Percentiles rank a stretch among this genome's conserved stretches.
Conservation (phyloP, 192 early-diverging fungal genomes). For the Podochytrium sp. region DNA sequence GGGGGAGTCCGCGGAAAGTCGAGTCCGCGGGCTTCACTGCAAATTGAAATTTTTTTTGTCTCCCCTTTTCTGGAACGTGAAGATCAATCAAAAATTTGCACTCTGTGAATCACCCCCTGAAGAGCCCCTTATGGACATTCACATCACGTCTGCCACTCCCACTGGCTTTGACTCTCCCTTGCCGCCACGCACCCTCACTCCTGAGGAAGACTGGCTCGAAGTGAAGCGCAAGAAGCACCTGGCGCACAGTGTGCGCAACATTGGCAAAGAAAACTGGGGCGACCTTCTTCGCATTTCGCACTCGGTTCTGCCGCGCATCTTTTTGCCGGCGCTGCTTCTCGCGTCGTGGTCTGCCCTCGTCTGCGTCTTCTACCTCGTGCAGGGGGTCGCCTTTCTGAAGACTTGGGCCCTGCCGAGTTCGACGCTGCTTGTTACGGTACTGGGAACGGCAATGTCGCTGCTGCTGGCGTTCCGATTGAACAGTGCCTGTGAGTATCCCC, state of each 20-base stretch:
- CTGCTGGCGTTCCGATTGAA: constrained; percentile 21
- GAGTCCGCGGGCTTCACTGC: too few relatives aligned
- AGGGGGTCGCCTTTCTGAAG: constrained; percentile 23
- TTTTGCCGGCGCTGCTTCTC: background rate
- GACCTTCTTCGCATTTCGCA: constrained; percentile 7
- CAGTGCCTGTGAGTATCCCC: constrained; percentile 15
- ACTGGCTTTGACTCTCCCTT: too few relatives aligned
- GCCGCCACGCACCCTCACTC: too few relatives aligned
- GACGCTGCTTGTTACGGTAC: constrained; percentile 38
- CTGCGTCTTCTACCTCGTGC: constrained; percentile 30
- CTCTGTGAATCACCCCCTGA: too few relatives aligned
- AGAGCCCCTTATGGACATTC: too few relatives aligned
- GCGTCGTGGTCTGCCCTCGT: constrained; percentile 17
- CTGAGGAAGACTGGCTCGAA: background rate
- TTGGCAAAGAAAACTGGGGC: constrained; percentile 18
- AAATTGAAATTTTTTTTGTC: too few relatives aligned
- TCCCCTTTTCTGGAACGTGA: too few relatives aligned
- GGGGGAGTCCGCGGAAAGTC: too few relatives aligned
- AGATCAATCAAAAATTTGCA: too few relatives aligned
- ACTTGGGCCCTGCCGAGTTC: constrained; percentile 32
- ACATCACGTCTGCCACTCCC: too few relatives aligned
- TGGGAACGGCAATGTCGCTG: constrained; percentile 35
- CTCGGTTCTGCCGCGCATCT: constrained; percentile 20
- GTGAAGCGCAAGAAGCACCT: background rate
- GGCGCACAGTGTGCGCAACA: background rate